Base-by-base conservation (phyloP, 2,329 filamentous ascomycete genomes). In the Sodiomyces alkalinus region DNA sequence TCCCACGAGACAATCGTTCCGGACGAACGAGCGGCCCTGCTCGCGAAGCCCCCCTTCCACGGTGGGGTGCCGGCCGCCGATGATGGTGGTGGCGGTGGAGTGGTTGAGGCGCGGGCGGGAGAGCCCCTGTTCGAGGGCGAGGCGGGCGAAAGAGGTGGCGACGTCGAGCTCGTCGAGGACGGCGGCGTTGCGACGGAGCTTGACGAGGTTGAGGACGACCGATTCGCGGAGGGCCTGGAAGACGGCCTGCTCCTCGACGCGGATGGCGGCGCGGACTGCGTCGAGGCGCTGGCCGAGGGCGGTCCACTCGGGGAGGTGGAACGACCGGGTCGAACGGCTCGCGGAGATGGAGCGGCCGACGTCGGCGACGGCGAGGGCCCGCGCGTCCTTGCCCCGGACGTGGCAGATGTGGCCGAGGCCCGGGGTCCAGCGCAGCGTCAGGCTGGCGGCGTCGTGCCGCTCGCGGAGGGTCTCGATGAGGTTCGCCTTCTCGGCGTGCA, bases 161-260 rank as follows among this genome's bases (percentile, higher is more conserved):
- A 98, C 79, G 52, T 98, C 90, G 7, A 98, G 68, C 51, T 94
- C 86, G 48, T 96, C 87, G 13, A 98, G 69, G 1, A 93, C 79
- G n/a, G 73, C 67, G 8, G 87, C 86, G 50, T 94, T 96, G 32
- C 80, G 79, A 5, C 90, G 76, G 10, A 98, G 68, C 43, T 78
- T 82, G 37, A 94, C 73, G 3, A 98, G 67, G 41, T 86, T 87
- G 26, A 68, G 56, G 4, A 96, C 74, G 1, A 94, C 85, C 28
- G 70, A 62, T 35, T 74, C 68, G 17, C 87, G 78, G 7, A 98
- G 62, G 5, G 64, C 55, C 32, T 71, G 62, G 41, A 96, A 83
- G 6, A 98, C 76, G 24, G 68, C 65, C 42, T 83, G 71, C 54
- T 98, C 90, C 50, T 94, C 90, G 33, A 67, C 64, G 20, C 82